A percentile compares a stretch with the other conserved stretches of the same genome.
Conservation (phyloP, 805 yeast genomes). For the Vanderwaltozyma yarrowii region DNA sequence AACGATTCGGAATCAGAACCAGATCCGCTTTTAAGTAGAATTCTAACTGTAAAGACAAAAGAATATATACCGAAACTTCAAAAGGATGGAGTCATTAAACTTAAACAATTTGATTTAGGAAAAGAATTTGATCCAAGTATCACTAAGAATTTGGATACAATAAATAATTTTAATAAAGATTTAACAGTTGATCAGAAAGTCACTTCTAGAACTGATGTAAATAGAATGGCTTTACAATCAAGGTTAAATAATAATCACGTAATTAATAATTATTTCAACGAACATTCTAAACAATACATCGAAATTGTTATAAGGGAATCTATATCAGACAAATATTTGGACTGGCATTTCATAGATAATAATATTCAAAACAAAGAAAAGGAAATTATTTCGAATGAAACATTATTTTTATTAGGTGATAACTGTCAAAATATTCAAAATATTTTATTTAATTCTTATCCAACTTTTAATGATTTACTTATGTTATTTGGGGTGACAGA, state of each 20-base stretch:
- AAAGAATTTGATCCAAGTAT: slow-evolving; percentile 12
- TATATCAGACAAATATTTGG: slow-evolving; percentile 15
- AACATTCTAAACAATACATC: slow-evolving; percentile 5
- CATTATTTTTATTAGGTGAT: not conserved
- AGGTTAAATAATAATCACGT: not conserved
- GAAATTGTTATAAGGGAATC: slow-evolving; percentile 14
- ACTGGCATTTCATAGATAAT: slow-evolving; percentile 21
- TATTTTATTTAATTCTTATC: slow-evolving; percentile 1
- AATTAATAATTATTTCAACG: too few species aligned
- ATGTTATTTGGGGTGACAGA: slow-evolving; percentile 13
- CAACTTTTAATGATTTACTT: slow-evolving; percentile 7
- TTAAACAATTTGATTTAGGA: slow-evolving; percentile 17
- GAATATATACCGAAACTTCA: too few species aligned
- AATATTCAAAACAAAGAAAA: not conserved
- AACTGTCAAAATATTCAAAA: slow-evolving; percentile 1
- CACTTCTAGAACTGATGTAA: not conserved
- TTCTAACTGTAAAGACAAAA: too few species aligned
- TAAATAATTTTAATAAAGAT: slow-evolving; percentile 3
- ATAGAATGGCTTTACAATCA: not conserved
- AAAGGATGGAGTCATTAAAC: too few species aligned
- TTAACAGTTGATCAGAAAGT: not conserved
- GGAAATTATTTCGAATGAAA: not conserved
- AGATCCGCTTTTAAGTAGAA: too few species aligned
- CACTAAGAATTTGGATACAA: slow-evolving; percentile 5
- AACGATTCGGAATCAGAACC: too few species aligned